Evolutionary conservation across 768 basidiomycete species (phyloP), one percentile per base, ranked within the genome.

Genomic region (Coprinopsis cinerea): DNA sequence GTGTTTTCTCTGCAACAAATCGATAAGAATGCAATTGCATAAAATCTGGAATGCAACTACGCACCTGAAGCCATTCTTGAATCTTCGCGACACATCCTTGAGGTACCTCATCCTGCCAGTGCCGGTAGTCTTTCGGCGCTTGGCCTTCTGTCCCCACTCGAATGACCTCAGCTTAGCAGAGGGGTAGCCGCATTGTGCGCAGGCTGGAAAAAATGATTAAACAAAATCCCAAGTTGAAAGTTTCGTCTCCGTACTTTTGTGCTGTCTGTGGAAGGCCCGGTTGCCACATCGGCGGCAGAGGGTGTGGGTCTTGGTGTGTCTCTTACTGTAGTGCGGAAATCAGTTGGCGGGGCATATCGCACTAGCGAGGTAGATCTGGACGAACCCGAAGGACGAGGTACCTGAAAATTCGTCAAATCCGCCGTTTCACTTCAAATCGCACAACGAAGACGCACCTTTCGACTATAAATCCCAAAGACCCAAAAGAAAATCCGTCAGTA

Each of bases 51-150:
- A n/a, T n/a, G n/a, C 28, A 11, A 5, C 27, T 11, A 58, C 78
- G 45, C 53, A 89, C 91, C 88, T 82, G 83, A 95, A 97, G 49
- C 95, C 92, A 66, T 96, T 97, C 85, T 98, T 98, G 87, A 97
- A 98, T 59, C 92, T 81, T 67, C 94, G 82, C 61, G 87, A 84
- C 36, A 98, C 95, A 47, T 77, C 69, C 79, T 93, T 96, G 71
- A 98, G 79, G 80, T 92, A 83, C 53, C 77, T 74, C 93, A 96
- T 96, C 64, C 94, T 80, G 57, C 95, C 95, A 57, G 95, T 94
- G 53, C 96, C 96, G 52, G 96, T 97, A 42, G 95, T 98, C 85
- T 95, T 96, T 83, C 95, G 87, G 73, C 96, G 87, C 84, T 98
- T 97, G 48, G 96, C 96, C 82, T 99, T 99, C 67, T 84, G 79